Evolutionary conservation across 768 basidiomycete genomes (phyloP).

Genomic region (Mycena alexandri): DNA sequence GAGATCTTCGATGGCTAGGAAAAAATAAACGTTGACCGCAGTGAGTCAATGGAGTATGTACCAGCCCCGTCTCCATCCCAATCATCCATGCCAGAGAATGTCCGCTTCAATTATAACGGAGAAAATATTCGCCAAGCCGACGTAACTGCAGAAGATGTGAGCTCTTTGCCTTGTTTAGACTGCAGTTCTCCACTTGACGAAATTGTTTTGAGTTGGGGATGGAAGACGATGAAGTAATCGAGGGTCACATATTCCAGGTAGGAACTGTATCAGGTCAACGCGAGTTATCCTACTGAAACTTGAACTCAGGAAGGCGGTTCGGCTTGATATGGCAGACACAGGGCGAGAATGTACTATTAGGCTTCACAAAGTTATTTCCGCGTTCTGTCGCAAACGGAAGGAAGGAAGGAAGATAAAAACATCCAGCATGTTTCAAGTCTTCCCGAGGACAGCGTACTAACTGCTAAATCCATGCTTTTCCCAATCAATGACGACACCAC

Average conservation of each 20-base stretch:
- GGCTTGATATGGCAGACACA: too few species aligned
- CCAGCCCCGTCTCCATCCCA: neutral
- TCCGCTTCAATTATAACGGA: conserved; percentile 10
- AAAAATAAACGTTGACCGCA: conserved; percentile 10
- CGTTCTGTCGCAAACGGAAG: too few species aligned
- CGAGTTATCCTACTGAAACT: too few species aligned
- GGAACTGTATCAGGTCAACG: neutral
- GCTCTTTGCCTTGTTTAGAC: neutral
- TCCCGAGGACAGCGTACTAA: too few species aligned
- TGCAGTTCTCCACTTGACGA: neutral
- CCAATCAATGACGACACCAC: too few species aligned
- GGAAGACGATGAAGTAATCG: conserved; percentile 18
- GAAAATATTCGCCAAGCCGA: neutral
- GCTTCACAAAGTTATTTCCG: too few species aligned
- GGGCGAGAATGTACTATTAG: too few species aligned
- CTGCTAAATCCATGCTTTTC: too few species aligned
- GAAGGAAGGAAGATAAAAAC: too few species aligned
- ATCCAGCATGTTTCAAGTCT: too few species aligned
- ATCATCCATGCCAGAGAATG: neutral
- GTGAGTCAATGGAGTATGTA: neutral
- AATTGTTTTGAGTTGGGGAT: conserved; percentile 5
- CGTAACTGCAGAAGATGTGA: conserved; percentile 5
- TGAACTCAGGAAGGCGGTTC: too few species aligned
- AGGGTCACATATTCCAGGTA: conserved; percentile 20
- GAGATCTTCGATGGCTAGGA: neutral